Evolutionary conservation across 768 basidiomycete genomes (phyloP), one percentile per base, ranked within the genome.

Genomic region (Auriscalpium vulgare): DNA sequence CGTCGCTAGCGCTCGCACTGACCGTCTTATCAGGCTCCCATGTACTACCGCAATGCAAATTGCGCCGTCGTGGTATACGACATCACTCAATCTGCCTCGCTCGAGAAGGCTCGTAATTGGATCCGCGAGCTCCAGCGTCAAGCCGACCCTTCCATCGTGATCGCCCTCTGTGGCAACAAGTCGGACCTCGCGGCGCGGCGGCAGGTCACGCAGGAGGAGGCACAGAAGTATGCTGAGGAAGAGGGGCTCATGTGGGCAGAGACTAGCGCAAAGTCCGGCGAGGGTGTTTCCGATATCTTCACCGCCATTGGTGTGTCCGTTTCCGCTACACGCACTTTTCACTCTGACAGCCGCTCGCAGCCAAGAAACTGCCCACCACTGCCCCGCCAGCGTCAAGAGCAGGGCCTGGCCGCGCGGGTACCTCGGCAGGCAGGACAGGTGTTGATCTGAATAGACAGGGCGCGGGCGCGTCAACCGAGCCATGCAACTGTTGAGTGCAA

Each of bases 111-210:
- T 34, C 87, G 88, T 63, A 85, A 86, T 60, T 98, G 95, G 95
- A 95, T 98, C 68, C 81, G 89, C 51, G 95, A 97, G 71, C 83
- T 98, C 2, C 94, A 97, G 67, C 91, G 95, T 54, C 95, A 97
- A 74, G 95, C 95, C 55, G 95, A 98, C 69, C 95, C 95, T 8
- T 90, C 87, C 46, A 97, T 97, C 76, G 83, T 95, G 64, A 95
- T 98, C 69, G 89, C 92, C 43, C 84, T 98, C 37, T 95, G 93
- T 57, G 95, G 95, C 49, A 98, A 98, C 79, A 98, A 98, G 74
- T 73, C 84, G 34, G 95, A 98, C 72, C 75, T 97, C 23, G 77
- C 83, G 43, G 87, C 86, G 9, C 85, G 89, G 59, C 83, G 91
- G 63, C 91, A 93, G 69, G 89, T 92, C 3, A 76, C 88, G 17